Evolutionary conservation across 371 early-diverging fungal species (phyloP).

Genomic region (Paraphysoderma sedebokerense): DNA sequence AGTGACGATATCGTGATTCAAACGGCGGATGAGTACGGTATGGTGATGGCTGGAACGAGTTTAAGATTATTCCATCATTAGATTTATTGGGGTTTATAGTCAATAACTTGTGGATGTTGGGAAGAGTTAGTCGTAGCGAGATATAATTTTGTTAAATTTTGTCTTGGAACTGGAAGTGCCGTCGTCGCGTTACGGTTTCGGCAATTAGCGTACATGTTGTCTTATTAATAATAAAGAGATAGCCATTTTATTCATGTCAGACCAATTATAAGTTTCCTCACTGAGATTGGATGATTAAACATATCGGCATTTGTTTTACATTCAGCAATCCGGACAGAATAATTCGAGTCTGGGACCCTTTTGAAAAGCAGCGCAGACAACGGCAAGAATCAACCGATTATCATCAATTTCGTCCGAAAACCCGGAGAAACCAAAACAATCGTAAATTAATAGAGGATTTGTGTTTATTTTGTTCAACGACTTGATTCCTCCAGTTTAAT

Average conservation of each 20-base stretch:
- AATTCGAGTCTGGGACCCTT: too few relatives aligned
- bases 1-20: slow-evolving; percentile 70
- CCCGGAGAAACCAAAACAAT: background rate
- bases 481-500: too few relatives aligned
- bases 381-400: background rate
- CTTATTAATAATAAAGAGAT: too few relatives aligned
- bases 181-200: background rate
- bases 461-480: too few relatives aligned
- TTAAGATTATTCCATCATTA: slow-evolving; percentile 92
- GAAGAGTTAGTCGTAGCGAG: background rate
- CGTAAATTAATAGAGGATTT: too few relatives aligned
- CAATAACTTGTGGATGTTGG: background rate
- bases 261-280: background rate
- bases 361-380: too few relatives aligned
- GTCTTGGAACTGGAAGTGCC: background rate
- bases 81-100: background rate
- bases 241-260: too few relatives aligned
- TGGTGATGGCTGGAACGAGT: slow-evolving; percentile 67
- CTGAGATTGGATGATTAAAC: background rate
- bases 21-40: slow-evolving; percentile 59
- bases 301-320: background rate
- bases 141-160: background rate
- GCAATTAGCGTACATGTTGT: background rate
- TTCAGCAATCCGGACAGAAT: background rate
- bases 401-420: background rate